Evolutionary conservation across 768 basidiomycete species (phyloP).

Genomic region (Lyophyllum atratum): DNA sequence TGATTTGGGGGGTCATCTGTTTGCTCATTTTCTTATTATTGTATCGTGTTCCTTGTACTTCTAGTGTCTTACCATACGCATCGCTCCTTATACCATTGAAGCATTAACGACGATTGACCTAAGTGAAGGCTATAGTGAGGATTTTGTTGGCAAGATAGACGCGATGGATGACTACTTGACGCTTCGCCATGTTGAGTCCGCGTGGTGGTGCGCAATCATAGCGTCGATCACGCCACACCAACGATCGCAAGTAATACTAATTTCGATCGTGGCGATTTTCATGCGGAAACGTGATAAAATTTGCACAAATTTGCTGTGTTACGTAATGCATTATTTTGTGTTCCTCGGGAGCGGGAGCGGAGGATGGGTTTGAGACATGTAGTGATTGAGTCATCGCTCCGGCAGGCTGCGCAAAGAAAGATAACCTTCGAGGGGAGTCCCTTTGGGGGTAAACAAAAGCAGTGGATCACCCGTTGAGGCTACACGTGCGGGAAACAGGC

Average conservation of each 20-base stretch:
- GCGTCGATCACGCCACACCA: background rate
- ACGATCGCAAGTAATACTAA: background rate
- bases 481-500: background rate
- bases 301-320: background rate
- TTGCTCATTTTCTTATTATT: constrained; percentile 20
- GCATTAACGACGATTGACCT: background rate
- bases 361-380: background rate
- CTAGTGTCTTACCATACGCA: constrained; percentile 16
- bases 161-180: background rate
- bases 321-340: background rate
- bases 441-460: background rate
- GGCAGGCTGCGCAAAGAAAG: background rate
- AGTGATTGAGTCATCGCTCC: background rate
- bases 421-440: background rate
- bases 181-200: background rate
- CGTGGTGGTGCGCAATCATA: background rate
- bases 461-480: background rate
- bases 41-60: constrained; percentile 24
- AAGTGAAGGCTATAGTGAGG: no score
- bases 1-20: constrained; percentile 9
- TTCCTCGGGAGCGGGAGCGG: background rate
- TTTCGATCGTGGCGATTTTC: background rate
- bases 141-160: background rate
- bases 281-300: background rate
- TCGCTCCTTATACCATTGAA: constrained; percentile 2